These are phyloP conservation scores for Massarina eburnea DNA, from an alignment of 2,329 filamentous ascomycete genomes.

Conservation along the genomic window DNA sequence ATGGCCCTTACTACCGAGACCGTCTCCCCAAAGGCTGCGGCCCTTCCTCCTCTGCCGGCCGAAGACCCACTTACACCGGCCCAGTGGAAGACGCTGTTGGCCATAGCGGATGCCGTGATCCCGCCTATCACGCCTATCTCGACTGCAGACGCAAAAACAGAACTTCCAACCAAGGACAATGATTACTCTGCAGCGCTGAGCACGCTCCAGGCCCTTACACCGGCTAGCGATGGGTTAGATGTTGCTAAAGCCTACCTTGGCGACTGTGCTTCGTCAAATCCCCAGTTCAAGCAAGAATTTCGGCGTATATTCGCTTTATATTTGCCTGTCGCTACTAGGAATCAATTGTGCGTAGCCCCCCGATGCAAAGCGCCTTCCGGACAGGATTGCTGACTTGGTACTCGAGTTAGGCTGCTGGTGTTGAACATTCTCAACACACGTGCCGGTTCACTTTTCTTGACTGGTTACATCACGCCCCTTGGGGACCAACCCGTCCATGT, in stretches of 20 bases:
- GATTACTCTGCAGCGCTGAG: conserved; percentile 53
- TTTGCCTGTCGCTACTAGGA: conserved; percentile 52
- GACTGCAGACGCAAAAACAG: conserved; percentile 37
- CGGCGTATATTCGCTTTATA: conserved; percentile 52
- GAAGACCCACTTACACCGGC: conserved; percentile 53
- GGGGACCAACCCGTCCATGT: conserved; percentile 61
- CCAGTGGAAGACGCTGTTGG: conserved; percentile 62
- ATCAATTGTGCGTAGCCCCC: no score
- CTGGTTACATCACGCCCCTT: conserved; percentile 66
- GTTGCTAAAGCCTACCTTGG: conserved; percentile 57
- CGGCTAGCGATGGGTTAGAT: conserved; percentile 37
- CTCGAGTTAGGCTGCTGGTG: conserved; percentile 55
- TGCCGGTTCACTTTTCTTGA: conserved; percentile 65
- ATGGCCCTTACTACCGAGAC: conserved; percentile 31
- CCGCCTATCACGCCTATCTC: conserved; percentile 57
- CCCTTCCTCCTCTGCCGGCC: conserved; percentile 51
- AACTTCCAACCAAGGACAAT: conserved; percentile 53
- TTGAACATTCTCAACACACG: conserved; percentile 60
- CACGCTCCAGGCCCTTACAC: conserved; percentile 28
- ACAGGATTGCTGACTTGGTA: no score
- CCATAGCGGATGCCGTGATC: conserved; percentile 60
- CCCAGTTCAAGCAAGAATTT: conserved; percentile 56
- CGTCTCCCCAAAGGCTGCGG: conserved; percentile 41
- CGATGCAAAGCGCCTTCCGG: no score
- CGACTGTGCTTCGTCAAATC: conserved; percentile 55